Percentiles rank a stretch among this genome's conserved stretches.
phyloP scores from a whole-genome alignment of 2,329 filamentous ascomycete genomes.

The Sphaerulina vaccinii region DNA sequence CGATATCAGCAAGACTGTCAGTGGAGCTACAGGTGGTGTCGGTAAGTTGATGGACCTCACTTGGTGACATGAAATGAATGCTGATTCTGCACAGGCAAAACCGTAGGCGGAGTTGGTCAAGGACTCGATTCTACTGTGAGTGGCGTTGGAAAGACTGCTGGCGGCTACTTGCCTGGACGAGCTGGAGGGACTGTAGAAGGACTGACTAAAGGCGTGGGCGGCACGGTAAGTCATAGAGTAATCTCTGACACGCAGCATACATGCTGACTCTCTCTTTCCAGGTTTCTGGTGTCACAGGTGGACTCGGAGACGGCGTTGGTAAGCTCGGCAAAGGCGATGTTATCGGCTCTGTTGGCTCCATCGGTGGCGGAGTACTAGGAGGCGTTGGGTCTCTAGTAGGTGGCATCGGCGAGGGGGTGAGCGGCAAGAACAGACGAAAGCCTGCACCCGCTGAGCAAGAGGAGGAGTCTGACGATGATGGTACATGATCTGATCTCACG shows the following conservation, averaged over 20 bases:
- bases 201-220: slow-evolving; percentile 44
- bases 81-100: not conserved
- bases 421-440: slow-evolving; percentile 31
- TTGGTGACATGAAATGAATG: not conserved
- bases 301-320: slow-evolving; percentile 47
- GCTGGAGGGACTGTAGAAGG: slow-evolving; percentile 45
- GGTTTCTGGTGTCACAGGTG: slow-evolving; percentile 37
- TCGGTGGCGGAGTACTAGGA: slow-evolving; percentile 41
- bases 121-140: slow-evolving; percentile 28
- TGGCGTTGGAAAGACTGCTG: slow-evolving; percentile 36
- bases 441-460: slow-evolving; percentile 14
- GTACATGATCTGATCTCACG: not conserved
- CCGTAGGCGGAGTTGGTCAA: slow-evolving; percentile 31
- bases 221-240: slow-evolving; percentile 33
- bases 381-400: slow-evolving; percentile 33
- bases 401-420: slow-evolving; percentile 36
- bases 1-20: slow-evolving; percentile 42
- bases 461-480: slow-evolving; percentile 11
- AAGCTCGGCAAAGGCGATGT: slow-evolving; percentile 48
- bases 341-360: slow-evolving; percentile 43
- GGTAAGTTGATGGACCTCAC: slow-evolving; percentile 31
- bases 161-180: slow-evolving; percentile 39
- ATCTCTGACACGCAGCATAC: not conserved
- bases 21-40: slow-evolving; percentile 38
- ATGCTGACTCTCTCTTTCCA: not conserved